Evolutionary conservation across 2,329 filamentous ascomycete genomes (phyloP), one percentile per base, ranked within the genome.

Genomic region (Sphaerulina populicola): DNA sequence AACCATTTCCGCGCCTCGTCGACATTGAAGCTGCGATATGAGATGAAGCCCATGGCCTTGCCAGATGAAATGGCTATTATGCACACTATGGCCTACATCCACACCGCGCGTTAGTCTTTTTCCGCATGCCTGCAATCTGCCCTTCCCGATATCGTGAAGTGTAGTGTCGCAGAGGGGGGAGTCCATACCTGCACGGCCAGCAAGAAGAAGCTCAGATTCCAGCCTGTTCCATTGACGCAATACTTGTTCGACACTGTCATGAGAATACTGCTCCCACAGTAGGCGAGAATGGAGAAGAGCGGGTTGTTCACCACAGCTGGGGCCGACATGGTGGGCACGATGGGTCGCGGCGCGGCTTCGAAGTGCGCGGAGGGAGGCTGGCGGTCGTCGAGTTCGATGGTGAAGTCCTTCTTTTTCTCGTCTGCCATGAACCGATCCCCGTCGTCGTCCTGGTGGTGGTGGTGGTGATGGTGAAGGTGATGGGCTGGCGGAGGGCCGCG

Each of bases 191-290:
- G 93, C 55, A 97, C 79, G 55, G 82, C 85, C 54, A 98, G 80
- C 63, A 96, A 85, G 72, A 98, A 88, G 72, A 97, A 95, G 72
- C 94, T 95, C 64, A 98, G 74, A 72, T 98, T 98, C 80, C 94
- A 98, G 60, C 85, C 80, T 46, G 79, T 78, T 54, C 93, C 93
- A 6, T 88, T 96, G 42, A 98, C 81, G 57, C 96, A 90, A 70
- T 94, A 98, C 77, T 98, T 98, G 75, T 98, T 98, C 70, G 94
- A 93, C n/a, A 96, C 87, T 6, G 93, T 98, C 93, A 98, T 98
- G 70, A 91, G 80, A 67, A 98, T 98, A n/a, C 90, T 96, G 47
- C 91, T 88, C 64, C 86, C 76, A 71, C 93, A 98, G 76, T 98
- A 98, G 44, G 87, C 82, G 59, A 94, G 67, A 62, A 98, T 86